Evolutionary conservation across 208 protist genomes (phyloP), one percentile per base, ranked within the genome.

Genomic region (Plasmodiophora brassicae): DNA sequence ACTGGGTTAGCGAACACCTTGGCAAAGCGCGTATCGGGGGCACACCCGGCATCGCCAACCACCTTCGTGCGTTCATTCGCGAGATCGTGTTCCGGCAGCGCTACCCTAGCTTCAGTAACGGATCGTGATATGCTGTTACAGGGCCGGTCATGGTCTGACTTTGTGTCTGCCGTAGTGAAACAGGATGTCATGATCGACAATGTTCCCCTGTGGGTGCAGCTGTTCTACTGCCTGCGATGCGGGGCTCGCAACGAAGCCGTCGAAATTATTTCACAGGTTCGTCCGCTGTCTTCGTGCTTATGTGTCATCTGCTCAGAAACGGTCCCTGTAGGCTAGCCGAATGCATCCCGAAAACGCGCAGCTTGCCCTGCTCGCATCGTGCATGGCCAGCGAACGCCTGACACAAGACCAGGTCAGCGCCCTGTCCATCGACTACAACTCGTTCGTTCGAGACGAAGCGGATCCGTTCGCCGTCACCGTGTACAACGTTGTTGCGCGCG

Each of bases 301-400:
- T 38, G n/a, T 5, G n/a, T 78, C 41, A 14, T 36, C 65, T 14
- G 32, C 41, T 78, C 65, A n/a, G n/a, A n/a, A n/a, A n/a, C n/a
- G n/a, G n/a, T n/a, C n/a, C 32, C 5, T 78, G 32, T 32, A 78
- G 65, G 65, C 65, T 14, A 78, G n/a, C n/a, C 65, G 65, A 5
- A 78, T 78, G 65, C 41, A 38, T 78, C 65, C 65, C 32, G 65
- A 78, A 8, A 78, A 78, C 41, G n/a, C 65, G 65, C 65, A 78
- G n/a, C 5, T 78, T 14, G 5, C 65, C 14, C 41, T 78, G n/a
- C 5, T 78, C 5, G 41, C 14, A 8, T 36, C 65, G 5, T 78
- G 65, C 65, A 78, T 78, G 10, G 65, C 32, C 14, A 32, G 20
- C 41, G 14, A 78, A 5, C 5, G 20, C 10, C n/a, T 78, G 65